phyloP scores from a whole-genome alignment of 75 land plant species.

The Sequoiadendron giganteum region DNA sequence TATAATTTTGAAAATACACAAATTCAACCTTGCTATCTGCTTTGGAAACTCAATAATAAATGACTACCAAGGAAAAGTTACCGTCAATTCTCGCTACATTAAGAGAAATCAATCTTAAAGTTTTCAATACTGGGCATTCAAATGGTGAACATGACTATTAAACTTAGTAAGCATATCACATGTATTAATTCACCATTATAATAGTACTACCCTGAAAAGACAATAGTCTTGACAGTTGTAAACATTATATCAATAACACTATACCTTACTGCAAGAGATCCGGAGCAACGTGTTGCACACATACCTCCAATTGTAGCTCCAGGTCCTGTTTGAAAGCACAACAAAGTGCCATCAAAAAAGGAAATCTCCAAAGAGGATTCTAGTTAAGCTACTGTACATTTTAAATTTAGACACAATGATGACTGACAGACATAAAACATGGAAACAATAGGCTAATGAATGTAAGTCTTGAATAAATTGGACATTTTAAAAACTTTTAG shows the following conservation, averaged over 20 bases:
- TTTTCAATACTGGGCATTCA: neutral
- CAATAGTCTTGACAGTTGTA: neutral
- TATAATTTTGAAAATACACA: neutral
- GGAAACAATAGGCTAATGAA: neutral
- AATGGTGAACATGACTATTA: neutral
- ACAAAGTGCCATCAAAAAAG: neutral
- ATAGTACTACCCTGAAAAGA: neutral
- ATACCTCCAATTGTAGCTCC: slow-evolving; percentile 99
- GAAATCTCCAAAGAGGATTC: neutral
- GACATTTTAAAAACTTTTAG: neutral
- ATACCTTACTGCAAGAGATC: slow-evolving; percentile 97
- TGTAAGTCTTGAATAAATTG: neutral
- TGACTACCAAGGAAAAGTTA: neutral
- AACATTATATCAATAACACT: neutral
- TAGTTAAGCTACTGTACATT: neutral
- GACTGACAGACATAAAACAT: neutral
- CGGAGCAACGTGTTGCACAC: slow-evolving; percentile 99
- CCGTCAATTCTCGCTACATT: neutral
- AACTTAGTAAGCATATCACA: neutral
- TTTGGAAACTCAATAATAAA: neutral
- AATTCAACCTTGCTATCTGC: neutral
- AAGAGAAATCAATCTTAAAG: neutral
- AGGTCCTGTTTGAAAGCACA: slow-evolving; percentile 62
- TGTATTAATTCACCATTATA: neutral
- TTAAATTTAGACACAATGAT: neutral